phyloP scores from a whole-genome alignment of 768 basidiomycete genomes.

The Lactarius pseudohatsudake region DNA sequence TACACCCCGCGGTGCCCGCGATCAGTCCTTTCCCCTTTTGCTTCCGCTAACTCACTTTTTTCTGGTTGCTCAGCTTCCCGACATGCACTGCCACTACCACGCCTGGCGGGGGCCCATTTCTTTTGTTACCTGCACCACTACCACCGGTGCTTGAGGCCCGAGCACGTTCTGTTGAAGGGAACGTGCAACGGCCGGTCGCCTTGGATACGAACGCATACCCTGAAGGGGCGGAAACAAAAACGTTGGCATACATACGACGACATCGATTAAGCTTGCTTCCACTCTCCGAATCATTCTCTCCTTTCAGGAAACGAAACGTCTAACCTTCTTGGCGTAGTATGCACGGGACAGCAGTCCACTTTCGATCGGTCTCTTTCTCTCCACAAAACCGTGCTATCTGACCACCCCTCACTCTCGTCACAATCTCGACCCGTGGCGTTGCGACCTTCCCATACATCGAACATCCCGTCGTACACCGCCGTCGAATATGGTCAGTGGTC shows the following conservation, averaged over 20 bases:
- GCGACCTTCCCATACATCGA: neutral
- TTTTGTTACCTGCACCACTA: slow-evolving; percentile 1
- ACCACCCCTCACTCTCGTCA: slow-evolving; percentile 6
- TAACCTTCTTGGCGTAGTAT: slow-evolving; percentile 1
- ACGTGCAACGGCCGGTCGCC: slow-evolving; percentile 23
- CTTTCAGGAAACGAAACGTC: slow-evolving; percentile 5
- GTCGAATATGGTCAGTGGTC: neutral
- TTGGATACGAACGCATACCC: slow-evolving; percentile 19
- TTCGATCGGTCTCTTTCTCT: slow-evolving; percentile 1
- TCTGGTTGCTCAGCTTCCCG: neutral
- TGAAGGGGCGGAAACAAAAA: slow-evolving; percentile 24
- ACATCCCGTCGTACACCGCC: neutral
- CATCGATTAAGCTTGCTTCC: slow-evolving; percentile 18
- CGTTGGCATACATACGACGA: slow-evolving; percentile 14
- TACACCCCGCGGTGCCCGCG: slow-evolving; percentile 3
- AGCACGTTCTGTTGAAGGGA: slow-evolving; percentile 2
- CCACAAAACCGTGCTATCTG: neutral
- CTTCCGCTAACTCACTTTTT: slow-evolving; percentile 4
- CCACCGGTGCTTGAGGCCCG: slow-evolving; percentile 11
- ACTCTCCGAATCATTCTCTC: slow-evolving; percentile 13
- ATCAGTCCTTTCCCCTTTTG: neutral
- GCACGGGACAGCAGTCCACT: neutral
- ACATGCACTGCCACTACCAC: slow-evolving; percentile 21
- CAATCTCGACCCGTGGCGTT: slow-evolving; percentile 6
- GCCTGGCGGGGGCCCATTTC: neutral